Base-by-base conservation (phyloP, 2,329 filamentous ascomycete species). In the Paecilomyces sp. region DNA sequence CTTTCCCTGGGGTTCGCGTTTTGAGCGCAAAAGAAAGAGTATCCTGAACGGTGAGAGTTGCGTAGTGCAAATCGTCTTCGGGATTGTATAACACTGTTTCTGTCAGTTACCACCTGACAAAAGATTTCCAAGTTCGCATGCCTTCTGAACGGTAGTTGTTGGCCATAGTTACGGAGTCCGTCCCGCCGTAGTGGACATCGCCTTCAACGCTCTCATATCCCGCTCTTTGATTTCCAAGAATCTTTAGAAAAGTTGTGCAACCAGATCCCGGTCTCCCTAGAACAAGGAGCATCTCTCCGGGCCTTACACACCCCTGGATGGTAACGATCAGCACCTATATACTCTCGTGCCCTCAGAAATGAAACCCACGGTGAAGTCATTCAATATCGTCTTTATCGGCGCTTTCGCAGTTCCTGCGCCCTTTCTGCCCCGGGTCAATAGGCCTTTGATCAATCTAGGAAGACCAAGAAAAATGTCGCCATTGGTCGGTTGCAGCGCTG, bases 221-320 rank as follows among this genome's bases (percentile, higher is more conserved):
- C 4, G 74, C 75, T 57, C 88, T 74, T 62, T 86, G 82, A 65
- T 91, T 91, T 36, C 86, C 83, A 13, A 95, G 84, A 0, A 89
- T 90, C 79, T 96, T 96, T 60, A 96, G 78, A 64, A 95, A 88
- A 0, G 91, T 96, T 15, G 89, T 91, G 74, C 91, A 96, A 53
- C 77, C 77, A 54, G 74, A 74, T 0, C 76, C 76, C 3, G 76
- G 75, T 6, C 72, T 69, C 5, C 76, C 76, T 18, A 79, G 69
- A 61, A 79, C 66, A 60, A 77, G 62, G n/a, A 75, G 63, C 74
- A 72, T 72, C 62, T 76, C 70, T 25, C 76, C 70, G 1, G 76
- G 76, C 11, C 72, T 66, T 22, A 77, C 74, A 58, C 75, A 77
- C 1, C 76, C 76, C 68, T 76, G 61, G 58, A 54, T 55, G n/a